phyloP scores from a whole-genome alignment of 169 alveolate species.

The Plasmodium vivax region DNA sequence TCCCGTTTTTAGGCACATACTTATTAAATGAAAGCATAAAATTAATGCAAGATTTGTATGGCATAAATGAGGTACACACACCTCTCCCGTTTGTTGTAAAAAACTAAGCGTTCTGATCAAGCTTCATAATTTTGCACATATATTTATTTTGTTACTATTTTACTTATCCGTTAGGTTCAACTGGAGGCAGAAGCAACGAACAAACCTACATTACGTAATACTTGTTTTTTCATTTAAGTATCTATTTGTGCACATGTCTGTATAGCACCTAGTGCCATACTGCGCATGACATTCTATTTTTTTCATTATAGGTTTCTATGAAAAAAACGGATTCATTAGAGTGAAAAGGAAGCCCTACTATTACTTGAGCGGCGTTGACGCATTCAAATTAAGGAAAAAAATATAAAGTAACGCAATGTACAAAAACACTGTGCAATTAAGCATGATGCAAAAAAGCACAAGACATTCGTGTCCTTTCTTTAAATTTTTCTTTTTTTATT shows the following conservation, averaged over 20 bases:
- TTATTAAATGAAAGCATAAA: conserved; percentile 61
- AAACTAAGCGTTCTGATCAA: neutral
- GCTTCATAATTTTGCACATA: conserved; percentile 1
- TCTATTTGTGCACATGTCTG: conserved; percentile 4
- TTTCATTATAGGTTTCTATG: conserved; percentile 51
- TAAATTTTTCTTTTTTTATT: neutral
- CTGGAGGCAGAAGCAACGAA: conserved; percentile 75
- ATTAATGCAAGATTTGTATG: conserved; percentile 68
- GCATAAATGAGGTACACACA: conserved; percentile 60
- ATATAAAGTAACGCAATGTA: conserved; percentile 5
- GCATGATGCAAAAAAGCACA: neutral
- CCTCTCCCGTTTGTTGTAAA: conserved; percentile 7
- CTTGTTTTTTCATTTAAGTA: neutral
- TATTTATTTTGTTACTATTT: conserved; percentile 13
- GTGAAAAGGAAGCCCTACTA: conserved; percentile 70
- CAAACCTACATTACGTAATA: conserved; percentile 71
- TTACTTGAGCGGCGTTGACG: conserved; percentile 71
- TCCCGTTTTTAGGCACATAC: conserved; percentile 54
- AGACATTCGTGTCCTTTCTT: neutral
- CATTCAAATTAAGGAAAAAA: conserved; percentile 66
- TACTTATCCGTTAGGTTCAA: conserved; percentile 46
- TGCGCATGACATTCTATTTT: neutral
- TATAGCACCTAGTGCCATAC: neutral
- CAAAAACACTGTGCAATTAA: neutral
- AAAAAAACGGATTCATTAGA: conserved; percentile 71